A percentile compares a stretch with the other conserved stretches of the same genome.
These are phyloP conservation scores for Cytospora piceicola DNA, from an alignment of 2,329 filamentous ascomycete genomes.

Conservation along the genomic window DNA sequence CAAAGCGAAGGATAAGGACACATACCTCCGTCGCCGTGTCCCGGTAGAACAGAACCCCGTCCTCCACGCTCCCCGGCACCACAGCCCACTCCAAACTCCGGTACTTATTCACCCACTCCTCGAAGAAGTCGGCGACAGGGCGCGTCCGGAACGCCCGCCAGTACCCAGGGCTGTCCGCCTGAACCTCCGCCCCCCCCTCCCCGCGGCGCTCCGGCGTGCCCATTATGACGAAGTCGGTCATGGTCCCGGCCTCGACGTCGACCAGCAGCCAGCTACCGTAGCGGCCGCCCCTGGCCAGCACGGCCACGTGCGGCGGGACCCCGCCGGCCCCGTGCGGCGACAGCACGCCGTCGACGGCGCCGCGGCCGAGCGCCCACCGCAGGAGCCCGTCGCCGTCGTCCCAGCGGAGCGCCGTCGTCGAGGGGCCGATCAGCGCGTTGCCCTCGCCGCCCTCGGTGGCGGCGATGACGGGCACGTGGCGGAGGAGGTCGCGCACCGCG, in stretches of 20 bases:
- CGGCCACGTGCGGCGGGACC: not conserved
- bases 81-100: not conserved
- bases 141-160: not conserved
- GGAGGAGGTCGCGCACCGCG: not conserved
- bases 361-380: not conserved
- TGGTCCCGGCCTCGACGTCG: constrained; percentile 21
- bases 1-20: not conserved
- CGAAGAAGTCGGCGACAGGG: not conserved
- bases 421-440: not conserved
- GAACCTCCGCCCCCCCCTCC: not conserved
- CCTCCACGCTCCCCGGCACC: not conserved
- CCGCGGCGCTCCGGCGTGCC: not conserved
- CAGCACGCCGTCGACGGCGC: not conserved
- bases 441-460: not conserved
- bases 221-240: not conserved
- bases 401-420: not conserved
- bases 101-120: not conserved
- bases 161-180: not conserved
- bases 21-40: not conserved
- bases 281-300: not conserved
- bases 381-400: not conserved
- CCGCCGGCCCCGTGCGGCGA: not conserved
- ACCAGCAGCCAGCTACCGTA: not conserved
- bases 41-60: not conserved
- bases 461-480: not conserved